Base-by-base conservation (phyloP, 2,329 filamentous ascomycete genomes). In the Metarhizium anisopliae region DNA sequence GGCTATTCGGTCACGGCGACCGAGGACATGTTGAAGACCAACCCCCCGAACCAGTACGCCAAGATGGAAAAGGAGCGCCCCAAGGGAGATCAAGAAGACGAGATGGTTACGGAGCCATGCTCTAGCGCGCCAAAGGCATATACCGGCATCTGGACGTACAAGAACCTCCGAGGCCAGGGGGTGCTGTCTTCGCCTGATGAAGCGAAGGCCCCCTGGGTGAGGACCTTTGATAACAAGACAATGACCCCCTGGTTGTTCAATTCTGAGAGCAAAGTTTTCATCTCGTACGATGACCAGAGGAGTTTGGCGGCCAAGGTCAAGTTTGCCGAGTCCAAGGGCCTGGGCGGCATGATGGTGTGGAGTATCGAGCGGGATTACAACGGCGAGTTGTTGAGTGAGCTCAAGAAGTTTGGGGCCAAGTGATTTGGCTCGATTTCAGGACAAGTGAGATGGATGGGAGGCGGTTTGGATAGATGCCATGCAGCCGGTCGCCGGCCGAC, bases 221-320 rank as follows among this genome's bases (percentile, higher is more conserved):
- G 55, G 10, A 50, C 56, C 45, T 54, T 45, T 14, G 58, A 59
- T 29, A 20, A 16, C 11, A 14, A 38, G 30, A 40, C 58, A 2
- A 38, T 58, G 56, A 58, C 56, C 14, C 58, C 58, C 7, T 59
- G 58, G 58, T 4, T 59, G 25, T 58, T 56, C 25, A 56, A 59
- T 36, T 32, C 36, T 6, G n/a, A 54, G 20, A 58, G 43, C 18
- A 50, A 38, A 3, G 30, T 40, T 8, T 59, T 53, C 54, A 51
- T 61, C 25, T 58, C 59, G 8, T 61, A 61, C 40, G 59, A 60
- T 14, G 59, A 60, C 50, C 54, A 55, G 25, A 4, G 49, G 16
- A 59, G 55, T 25, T 47, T 61, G 52, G 51, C 50, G 47, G 35
- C 35, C 32, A 61, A 61, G 53, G 55, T 51, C 35, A 49, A 55